Conservation (phyloP, 2,329 filamentous ascomycete genomes). For the Fusarium tupiense region DNA sequence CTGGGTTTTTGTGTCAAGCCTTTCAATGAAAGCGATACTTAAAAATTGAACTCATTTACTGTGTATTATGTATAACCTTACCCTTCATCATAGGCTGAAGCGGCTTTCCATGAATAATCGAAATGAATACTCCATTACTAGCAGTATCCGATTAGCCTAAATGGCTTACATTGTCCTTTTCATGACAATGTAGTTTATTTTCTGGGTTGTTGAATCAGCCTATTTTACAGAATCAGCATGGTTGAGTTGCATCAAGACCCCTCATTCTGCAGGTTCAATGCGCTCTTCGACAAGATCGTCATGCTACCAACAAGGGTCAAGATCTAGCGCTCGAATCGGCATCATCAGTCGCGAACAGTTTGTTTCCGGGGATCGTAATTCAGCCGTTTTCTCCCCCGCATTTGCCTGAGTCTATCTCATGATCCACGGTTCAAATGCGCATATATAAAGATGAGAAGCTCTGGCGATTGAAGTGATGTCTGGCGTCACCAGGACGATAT, state of each 20-base stretch:
- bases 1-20: too few species aligned
- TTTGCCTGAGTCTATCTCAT: neutral
- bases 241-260: neutral
- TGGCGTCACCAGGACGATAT: too few species aligned
- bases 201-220: neutral
- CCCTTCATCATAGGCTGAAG: neutral
- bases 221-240: neutral
- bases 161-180: neutral
- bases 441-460: neutral
- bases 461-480: too few species aligned
- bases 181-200: neutral
- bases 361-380: neutral
- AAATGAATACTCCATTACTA: too few species aligned
- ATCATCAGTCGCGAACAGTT: neutral
- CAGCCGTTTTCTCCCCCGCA: constrained; percentile 6
- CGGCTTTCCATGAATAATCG: neutral
- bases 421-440: neutral
- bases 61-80: fast-evolving
- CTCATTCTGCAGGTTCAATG: constrained; percentile 2
- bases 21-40: neutral
- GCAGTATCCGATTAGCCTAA: constrained; percentile 7
- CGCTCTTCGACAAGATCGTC: constrained; percentile 4
- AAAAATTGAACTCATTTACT: too few species aligned
- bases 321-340: constrained; percentile 18
- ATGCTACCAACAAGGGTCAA: neutral